A percentile compares a stretch with the other conserved stretches of the same genome.
Evolutionary conservation across 805 yeast genomes (phyloP).

Genomic region (Kluyveromyces lactis): DNA sequence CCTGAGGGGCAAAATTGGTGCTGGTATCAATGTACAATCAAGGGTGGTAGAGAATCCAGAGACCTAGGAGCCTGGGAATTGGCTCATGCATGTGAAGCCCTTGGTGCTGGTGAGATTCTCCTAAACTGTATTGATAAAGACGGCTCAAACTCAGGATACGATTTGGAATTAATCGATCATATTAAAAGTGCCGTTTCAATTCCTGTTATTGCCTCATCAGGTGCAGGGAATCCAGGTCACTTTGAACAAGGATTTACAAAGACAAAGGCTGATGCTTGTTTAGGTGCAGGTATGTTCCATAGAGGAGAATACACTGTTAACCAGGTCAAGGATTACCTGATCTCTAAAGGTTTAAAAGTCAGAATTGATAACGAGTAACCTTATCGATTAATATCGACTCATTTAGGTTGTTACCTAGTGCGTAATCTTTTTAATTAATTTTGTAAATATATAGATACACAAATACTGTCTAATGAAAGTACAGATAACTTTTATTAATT

Average conservation of each 20-base stretch:
- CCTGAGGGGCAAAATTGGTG: conserved; percentile 86
- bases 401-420: not conserved
- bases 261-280: conserved; percentile 88
- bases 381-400: not conserved
- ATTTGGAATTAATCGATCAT: conserved; percentile 73
- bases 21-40: conserved; percentile 93
- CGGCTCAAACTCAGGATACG: conserved; percentile 93
- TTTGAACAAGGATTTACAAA: conserved; percentile 78
- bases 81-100: conserved; percentile 76
- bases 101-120: conserved; percentile 95
- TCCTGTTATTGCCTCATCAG: conserved; percentile 96
- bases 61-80: conserved; percentile 90
- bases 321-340: conserved; percentile 67
- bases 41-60: conserved; percentile 89
- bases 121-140: conserved; percentile 95
- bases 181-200: conserved; percentile 69
- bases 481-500: conserved; percentile 14
- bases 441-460: not conserved
- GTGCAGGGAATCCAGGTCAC: conserved; percentile 92
- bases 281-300: conserved; percentile 99
- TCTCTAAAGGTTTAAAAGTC: conserved; percentile 57
- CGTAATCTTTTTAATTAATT: too few relatives aligned
- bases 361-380: conserved; percentile 42
- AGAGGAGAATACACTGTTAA: conserved; percentile 85
- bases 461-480: too few relatives aligned